Conservation (phyloP, 192 early-diverging fungal species). For the Umbelopsis sp. region DNA sequence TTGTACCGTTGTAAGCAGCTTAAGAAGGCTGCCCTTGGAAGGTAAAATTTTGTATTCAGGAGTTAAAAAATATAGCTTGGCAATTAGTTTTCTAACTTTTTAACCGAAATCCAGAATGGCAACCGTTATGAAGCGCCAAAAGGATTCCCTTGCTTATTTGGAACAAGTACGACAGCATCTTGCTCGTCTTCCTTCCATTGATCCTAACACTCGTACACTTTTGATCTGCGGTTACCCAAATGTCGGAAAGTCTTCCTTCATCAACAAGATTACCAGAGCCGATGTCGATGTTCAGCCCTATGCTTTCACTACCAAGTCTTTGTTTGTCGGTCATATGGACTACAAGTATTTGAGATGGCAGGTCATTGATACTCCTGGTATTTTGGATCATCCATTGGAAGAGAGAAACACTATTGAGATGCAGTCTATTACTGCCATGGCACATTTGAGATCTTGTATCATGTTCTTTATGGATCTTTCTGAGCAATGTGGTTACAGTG, state of each 20-base stretch:
- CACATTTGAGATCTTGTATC: constrained; percentile 94
- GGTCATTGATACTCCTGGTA: constrained; percentile 99
- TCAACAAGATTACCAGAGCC: constrained; percentile 98
- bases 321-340: constrained; percentile 99
- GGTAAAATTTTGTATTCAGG: constrained; percentile 41
- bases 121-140: constrained; percentile 99
- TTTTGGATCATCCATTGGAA: constrained; percentile 99
- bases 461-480: constrained; percentile 98
- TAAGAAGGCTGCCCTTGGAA: constrained; percentile 95
- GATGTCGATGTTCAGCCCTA: constrained; percentile 99
- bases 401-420: constrained; percentile 99
- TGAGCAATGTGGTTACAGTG: constrained; percentile 97
- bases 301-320: constrained; percentile 99
- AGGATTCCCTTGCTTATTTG: constrained; percentile 94
- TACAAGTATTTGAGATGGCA: constrained; percentile 99
- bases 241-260: constrained; percentile 97
- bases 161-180: constrained; percentile 99
- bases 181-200: constrained; percentile 97
- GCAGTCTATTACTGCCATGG: constrained; percentile 99
- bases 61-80: constrained; percentile 9
- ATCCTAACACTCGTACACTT: constrained; percentile 99
- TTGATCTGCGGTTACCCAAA: constrained; percentile 99
- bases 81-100: constrained; percentile 1
- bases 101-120: constrained; percentile 79
- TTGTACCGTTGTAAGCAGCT: constrained; percentile 99